Evolutionary conservation across 2,329 filamentous ascomycete genomes (phyloP).

Genomic region (Venturiaceae sp.): DNA sequence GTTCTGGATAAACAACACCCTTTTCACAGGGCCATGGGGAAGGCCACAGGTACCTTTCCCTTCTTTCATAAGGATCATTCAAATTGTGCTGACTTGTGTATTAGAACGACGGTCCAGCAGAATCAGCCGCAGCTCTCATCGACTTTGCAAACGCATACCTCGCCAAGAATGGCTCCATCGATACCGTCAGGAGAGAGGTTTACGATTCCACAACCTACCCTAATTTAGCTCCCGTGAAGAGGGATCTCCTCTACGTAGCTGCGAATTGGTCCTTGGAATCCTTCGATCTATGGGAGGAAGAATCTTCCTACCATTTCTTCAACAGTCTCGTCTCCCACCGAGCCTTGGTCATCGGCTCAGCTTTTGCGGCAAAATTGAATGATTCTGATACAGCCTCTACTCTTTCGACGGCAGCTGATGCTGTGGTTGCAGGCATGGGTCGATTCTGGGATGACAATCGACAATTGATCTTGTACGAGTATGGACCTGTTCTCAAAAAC

Average conservation of each 20-base stretch:
- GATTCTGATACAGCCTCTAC: conserved; percentile 17
- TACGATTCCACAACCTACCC: conserved; percentile 18
- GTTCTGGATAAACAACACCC: conserved; percentile 27
- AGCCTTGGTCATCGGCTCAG: conserved; percentile 23
- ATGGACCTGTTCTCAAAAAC: conserved; percentile 19
- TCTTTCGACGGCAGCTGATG: conserved; percentile 15
- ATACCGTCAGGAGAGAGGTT: conserved; percentile 22
- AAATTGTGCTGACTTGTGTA: neutral
- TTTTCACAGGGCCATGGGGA: conserved; percentile 29
- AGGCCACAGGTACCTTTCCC: conserved; percentile 22
- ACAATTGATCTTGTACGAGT: conserved; percentile 20
- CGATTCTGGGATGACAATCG: conserved; percentile 21
- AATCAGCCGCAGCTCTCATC: conserved; percentile 32
- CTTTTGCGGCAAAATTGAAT: conserved; percentile 19
- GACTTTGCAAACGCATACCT: conserved; percentile 20
- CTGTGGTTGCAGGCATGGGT: conserved; percentile 16
- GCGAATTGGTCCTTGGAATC: conserved; percentile 30
- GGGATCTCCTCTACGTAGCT: conserved; percentile 33
- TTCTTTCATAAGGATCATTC: neutral
- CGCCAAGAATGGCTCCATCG: conserved; percentile 16
- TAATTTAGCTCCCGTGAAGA: conserved; percentile 29
- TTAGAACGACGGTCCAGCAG: conserved; percentile 30
- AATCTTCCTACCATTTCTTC: conserved; percentile 31
- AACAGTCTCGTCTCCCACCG: conserved; percentile 26
- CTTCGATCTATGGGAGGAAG: conserved; percentile 37